Evolutionary conservation across 106 monocot species (phyloP).

Genomic region (Vanilla planifolia): DNA sequence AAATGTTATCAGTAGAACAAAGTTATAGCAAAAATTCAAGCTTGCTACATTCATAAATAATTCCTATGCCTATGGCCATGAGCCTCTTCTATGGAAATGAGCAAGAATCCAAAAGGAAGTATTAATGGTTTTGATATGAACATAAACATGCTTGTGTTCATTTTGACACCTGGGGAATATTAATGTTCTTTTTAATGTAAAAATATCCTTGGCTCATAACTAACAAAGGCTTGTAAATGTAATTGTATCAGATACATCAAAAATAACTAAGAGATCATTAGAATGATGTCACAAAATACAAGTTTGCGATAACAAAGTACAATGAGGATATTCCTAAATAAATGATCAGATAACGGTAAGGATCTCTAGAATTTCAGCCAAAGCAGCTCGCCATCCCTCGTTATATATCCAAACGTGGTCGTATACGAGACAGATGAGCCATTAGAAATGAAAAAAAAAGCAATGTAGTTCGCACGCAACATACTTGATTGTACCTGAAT

Average conservation of each 20-base stretch:
- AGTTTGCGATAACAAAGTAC: too few species aligned
- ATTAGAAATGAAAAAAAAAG: constrained; percentile 2
- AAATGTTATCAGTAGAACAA: constrained; percentile 6
- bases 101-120: not conserved
- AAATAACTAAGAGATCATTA: too few species aligned
- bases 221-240: too few species aligned
- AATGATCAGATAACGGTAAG: constrained; percentile 55
- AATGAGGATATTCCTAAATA: too few species aligned
- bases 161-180: too few species aligned
- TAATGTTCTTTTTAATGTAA: not conserved
- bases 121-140: not conserved
- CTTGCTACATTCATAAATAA: not conserved
- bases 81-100: not conserved
- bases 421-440: not conserved
- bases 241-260: too few species aligned
- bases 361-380: constrained; percentile 73
- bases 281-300: too few species aligned
- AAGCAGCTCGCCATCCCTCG: constrained; percentile 57
- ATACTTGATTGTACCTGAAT: constrained; percentile 36
- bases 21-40: not conserved
- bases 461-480: not conserved
- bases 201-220: too few species aligned
- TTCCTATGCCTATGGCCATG: not conserved
- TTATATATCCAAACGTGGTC: constrained; percentile 42
- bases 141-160: not conserved